Evolutionary conservation across 352 stramenopile genomes (phyloP), one percentile per base, ranked within the genome.

Genomic region (Globisporangium parvum): DNA sequence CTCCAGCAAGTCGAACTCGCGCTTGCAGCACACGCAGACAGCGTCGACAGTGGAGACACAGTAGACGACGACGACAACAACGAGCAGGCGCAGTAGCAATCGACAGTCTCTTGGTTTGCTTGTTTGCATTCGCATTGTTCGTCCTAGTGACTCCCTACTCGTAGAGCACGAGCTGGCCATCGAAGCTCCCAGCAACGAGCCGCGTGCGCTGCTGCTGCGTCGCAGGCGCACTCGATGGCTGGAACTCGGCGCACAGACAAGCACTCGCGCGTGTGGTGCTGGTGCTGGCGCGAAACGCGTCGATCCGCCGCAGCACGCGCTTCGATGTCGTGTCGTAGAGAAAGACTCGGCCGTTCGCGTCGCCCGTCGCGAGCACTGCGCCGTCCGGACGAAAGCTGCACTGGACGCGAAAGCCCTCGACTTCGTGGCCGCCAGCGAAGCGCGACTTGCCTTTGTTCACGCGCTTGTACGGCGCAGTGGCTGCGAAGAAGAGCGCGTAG

Each of bases 341-440:
- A n/a, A 75, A 72, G 0, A 88, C 51, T 17, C 65, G 64, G 6
- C 77, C 77, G 28, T 59, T 52, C 15, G 69, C 61, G 55, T 86
- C 75, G 17, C 75, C 77, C 14, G 75, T 74, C 6, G 75, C 71
- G 39, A 77, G 70, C 10, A 82, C 53, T 18, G 47, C 33, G 4
- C 75, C 77, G 23, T 78, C 62, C n/a, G 41, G 28, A 49, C 68
- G 79, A 53, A 86, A 86, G 47, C 73, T 85, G 59, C 70, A 81
- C 42, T 80, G 67, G 44, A 88, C 64, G 18, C 55, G 44, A 46
- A 70, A 81, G 24, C 75, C 75, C 37, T 71, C 54, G 14, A 77
- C 66, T 55, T 75, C 56, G 39, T 85, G 77, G 9, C 63, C 60
- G 24, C 69, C 62, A 10, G 47, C 45, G 53, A 73, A 58, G 35